Evolutionary conservation across 208 protist genomes (phyloP), one percentile per base, ranked within the genome.

Genomic region (Acanthamoeba sp.): DNA sequence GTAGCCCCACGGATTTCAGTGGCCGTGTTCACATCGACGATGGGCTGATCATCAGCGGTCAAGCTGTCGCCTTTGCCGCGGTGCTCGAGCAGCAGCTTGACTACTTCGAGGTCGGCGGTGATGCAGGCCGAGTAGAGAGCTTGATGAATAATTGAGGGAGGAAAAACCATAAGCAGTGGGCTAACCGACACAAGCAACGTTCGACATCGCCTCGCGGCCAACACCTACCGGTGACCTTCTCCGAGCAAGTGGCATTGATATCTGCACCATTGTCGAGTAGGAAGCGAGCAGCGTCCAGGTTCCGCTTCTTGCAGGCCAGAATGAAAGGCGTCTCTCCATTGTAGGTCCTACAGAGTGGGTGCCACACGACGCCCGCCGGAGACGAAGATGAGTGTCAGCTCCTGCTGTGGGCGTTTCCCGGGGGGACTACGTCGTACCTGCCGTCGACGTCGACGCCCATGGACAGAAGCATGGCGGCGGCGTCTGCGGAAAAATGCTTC

Each of bases 71-170:
- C 5, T 18, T 38, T 38, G 22, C 38, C 12, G 1, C 64, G 64
- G 29, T 73, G 29, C 64, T 73, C 64, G 1, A 78, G 38, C 9
- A 78, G 36, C 34, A 78, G 36, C 69, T 78, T 78, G 20, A 78
- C 69, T 10, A 78, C 36, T 36, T 78, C 69, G 36, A 78, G 69
- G 38, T 78, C 38, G n/a, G 36, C 69, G 36, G 42, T 22, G 29
- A n/a, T 14, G 69, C 69, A 78, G 29, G 69, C 69, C 20, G 5
- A 45, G n/a, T 78, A 78, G 69, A 78, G 69, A 78, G 18, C 69
- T 78, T 32, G 36, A 27, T 27, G 0, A 18, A 18, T n/a, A 12
- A 20, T 22, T 62, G n/a, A 69, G 48, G n/a, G n/a, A n/a, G n/a
- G n/a, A n/a, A n/a, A n/a, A n/a, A n/a, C n/a, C n/a, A n/a, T n/a